These are phyloP conservation scores for Tylopilus felleus DNA, from an alignment of 768 basidiomycete genomes.

Conservation along the genomic window DNA sequence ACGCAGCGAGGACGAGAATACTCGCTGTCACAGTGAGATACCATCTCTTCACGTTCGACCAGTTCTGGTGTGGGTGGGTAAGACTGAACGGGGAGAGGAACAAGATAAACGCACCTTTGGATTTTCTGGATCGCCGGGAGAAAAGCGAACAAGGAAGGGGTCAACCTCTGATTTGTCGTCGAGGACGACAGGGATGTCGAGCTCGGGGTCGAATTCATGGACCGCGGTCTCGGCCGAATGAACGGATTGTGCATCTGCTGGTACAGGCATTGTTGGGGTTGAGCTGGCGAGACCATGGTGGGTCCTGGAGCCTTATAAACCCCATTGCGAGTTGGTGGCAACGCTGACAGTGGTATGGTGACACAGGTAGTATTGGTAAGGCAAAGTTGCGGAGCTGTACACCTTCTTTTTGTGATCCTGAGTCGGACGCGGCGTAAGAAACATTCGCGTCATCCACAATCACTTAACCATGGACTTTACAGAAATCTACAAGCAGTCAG, in stretches of 20 bases:
- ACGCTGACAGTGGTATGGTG: constrained; percentile 15
- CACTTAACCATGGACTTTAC: constrained; percentile 70
- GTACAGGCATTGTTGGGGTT: constrained; percentile 4
- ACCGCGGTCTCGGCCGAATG: constrained; percentile 13
- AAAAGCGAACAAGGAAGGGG: constrained; percentile 32
- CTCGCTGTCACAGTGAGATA: constrained; percentile 49
- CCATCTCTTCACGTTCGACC: constrained; percentile 46
- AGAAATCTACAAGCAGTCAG: constrained; percentile 75
- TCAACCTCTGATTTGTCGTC: constrained; percentile 19
- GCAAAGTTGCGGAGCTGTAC: too few relatives aligned
- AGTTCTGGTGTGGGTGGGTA: constrained; percentile 38
- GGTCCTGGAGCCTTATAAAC: constrained; percentile 10
- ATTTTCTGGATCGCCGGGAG: constrained; percentile 39
- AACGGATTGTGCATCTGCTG: constrained; percentile 15
- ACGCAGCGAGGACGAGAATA: constrained; percentile 55
- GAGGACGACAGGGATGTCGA: constrained; percentile 2
- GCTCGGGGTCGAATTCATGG: constrained; percentile 11
- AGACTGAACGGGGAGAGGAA: background rate
- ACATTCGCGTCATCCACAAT: constrained; percentile 1
- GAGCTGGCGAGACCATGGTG: background rate
- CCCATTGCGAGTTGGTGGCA: background rate
- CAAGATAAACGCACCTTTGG: constrained; percentile 39
- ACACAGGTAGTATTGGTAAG: constrained; percentile 5
- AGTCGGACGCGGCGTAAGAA: background rate
- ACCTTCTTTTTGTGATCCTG: background rate